These are phyloP conservation scores for Penicillium cosmopolitanum DNA, from an alignment of 495 filamentous ascomycete genomes.

Conservation along the genomic window DNA sequence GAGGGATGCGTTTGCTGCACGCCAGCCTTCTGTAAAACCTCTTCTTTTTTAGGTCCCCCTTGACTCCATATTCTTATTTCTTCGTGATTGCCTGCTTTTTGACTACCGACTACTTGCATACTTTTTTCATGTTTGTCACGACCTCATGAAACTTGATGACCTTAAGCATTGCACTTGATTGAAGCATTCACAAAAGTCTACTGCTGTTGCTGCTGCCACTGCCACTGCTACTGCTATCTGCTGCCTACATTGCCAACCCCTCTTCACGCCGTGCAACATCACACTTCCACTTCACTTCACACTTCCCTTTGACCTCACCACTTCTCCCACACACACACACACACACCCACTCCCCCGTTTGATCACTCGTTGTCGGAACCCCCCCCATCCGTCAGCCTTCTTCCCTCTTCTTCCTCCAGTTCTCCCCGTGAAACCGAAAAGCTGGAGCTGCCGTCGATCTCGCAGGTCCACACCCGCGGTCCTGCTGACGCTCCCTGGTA, in stretches of 20 bases:
- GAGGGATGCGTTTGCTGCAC: constrained; percentile 40
- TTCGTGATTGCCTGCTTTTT: constrained; percentile 7
- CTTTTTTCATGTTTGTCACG: constrained; percentile 46
- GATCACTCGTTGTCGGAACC: constrained; percentile 28
- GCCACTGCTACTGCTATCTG: too few relatives aligned
- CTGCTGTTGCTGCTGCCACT: too few relatives aligned
- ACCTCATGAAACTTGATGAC: constrained; percentile 62
- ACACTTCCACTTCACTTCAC: constrained; percentile 13
- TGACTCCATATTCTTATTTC: constrained; percentile 26
- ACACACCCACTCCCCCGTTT: constrained; percentile 4
- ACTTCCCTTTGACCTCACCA: constrained; percentile 1
- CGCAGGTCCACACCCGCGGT: constrained; percentile 89
- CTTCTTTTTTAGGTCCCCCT: neutral
- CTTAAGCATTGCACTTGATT: constrained; percentile 30
- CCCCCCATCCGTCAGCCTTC: constrained; percentile 30
- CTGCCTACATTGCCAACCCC: too few relatives aligned
- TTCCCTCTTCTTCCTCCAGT: constrained; percentile 35
- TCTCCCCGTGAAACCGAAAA: constrained; percentile 75
- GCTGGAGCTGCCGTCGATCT: constrained; percentile 96
- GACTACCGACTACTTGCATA: constrained; percentile 14
- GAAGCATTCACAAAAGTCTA: neutral
- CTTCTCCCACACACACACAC: too few relatives aligned
- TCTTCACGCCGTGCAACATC: constrained; percentile 11
- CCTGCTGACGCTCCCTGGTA: constrained; percentile 78
- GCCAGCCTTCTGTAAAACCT: constrained; percentile 34